A percentile compares a stretch with the other conserved stretches of the same genome.
phyloP scores from a whole-genome alignment of 768 basidiomycete species.

The Lactifluus pinguis region DNA sequence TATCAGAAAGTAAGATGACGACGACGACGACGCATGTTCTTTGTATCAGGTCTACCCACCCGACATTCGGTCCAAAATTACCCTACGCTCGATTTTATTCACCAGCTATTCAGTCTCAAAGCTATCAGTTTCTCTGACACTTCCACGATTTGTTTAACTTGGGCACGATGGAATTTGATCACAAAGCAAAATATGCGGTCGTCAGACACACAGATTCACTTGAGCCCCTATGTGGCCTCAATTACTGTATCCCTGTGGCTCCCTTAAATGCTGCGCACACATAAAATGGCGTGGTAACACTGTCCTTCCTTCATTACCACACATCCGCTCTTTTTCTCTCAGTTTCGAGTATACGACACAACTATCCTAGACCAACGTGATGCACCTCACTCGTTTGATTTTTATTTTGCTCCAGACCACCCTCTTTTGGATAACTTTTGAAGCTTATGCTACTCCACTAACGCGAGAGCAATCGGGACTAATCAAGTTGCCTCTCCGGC shows the following conservation, averaged over 20 bases:
- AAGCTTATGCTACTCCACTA: conserved; percentile 37
- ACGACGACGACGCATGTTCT: too few species aligned
- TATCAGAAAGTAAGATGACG: too few species aligned
- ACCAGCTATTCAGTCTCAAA: too few species aligned
- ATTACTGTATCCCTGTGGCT: background rate
- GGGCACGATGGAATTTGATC: background rate
- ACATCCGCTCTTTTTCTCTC: background rate
- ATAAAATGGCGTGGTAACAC: background rate
- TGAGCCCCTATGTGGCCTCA: background rate
- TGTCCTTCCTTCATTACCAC: background rate
- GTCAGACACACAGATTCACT: background rate
- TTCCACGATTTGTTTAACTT: too few species aligned
- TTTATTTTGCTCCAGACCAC: conserved; percentile 46
- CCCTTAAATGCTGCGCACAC: background rate
- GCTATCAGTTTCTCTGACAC: too few species aligned
- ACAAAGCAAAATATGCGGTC: background rate
- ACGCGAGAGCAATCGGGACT: conserved; percentile 25
- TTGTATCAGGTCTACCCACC: too few species aligned
- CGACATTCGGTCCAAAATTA: too few species aligned
- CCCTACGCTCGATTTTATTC: too few species aligned
- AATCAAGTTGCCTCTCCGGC: conserved; percentile 35
- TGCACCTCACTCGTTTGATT: conserved; percentile 41
- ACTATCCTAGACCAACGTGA: conserved; percentile 57
- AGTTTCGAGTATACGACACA: conserved; percentile 35
- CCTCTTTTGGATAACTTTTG: conserved; percentile 34